Evolutionary conservation across 192 early-diverging fungal species (phyloP), one percentile per base, ranked within the genome.

Genomic region (Geosiphon pyriformis): DNA sequence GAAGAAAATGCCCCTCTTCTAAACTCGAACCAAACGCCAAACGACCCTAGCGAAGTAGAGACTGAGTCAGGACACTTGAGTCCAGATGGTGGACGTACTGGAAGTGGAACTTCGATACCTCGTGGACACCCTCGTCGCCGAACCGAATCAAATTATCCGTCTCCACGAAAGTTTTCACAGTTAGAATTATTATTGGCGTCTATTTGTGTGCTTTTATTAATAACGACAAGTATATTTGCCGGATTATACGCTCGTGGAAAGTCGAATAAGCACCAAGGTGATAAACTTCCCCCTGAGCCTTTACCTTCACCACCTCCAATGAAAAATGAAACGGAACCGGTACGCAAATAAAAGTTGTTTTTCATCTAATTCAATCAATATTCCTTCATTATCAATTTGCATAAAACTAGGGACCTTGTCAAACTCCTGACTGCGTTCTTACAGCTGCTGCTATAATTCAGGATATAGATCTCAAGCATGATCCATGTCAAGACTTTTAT

Each of bases 231-330:
- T 35, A 32, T 65, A 35, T 65, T 65, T 32, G 63, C 63, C 37
- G 63, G 63, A 27, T 54, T 65, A 65, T 65, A 65, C 29, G 48
- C 61, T 7, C 48, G 61, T 25, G 63, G 63, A 2, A 54, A 11
- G 8, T 22, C 63, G 1, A 65, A 65, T 37, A 65, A 65, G 42
- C 47, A 29, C 18, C n/a, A 10, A 22, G 2, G 0, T 25, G 2
- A 7, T 18, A n/a, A 11, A 65, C 15, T 8, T 17, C 22, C 11
- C 4, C 32, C 31, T n/a, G 17, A 20, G 17, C 62, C 62, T 4
- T 23, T 3, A 6, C 49, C 49, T 12, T 0, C 23, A 26, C 51
- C 49, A 33, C 30, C n/a, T n/a, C n/a, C 29, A 59, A 11, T 11
- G 15, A 60, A 4, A n/a, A n/a, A n/a, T n/a, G n/a, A n/a, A n/a